Percentiles rank a stretch among this genome's conserved stretches.
These are phyloP conservation scores for Bolboschoenoplectus hybrid DNA, from an alignment of 202 grass and related monocot species.

Conservation along the genomic window DNA sequence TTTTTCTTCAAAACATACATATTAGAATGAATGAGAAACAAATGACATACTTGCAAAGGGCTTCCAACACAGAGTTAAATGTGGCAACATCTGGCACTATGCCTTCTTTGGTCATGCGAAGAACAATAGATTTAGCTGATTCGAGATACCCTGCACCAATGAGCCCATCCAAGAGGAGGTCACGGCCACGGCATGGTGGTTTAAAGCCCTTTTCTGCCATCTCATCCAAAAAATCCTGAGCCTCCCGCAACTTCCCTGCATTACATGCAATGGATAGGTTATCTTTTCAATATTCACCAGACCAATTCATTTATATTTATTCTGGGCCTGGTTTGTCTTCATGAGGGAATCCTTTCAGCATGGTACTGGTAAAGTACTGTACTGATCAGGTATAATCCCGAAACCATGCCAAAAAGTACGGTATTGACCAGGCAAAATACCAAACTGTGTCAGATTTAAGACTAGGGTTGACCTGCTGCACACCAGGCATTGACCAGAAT, in stretches of 20 bases:
- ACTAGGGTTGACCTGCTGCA: constrained; percentile 44
- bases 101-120: constrained; percentile 95
- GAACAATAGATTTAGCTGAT: constrained; percentile 80
- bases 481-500: constrained; percentile 92
- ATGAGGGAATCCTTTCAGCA: not conserved
- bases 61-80: constrained; percentile 88
- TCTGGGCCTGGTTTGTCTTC: not conserved
- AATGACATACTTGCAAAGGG: constrained; percentile 50
- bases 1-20: not conserved
- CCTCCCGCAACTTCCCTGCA: constrained; percentile 77
- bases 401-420: not conserved
- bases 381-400: not conserved
- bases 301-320: not conserved
- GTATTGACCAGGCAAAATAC: not conserved
- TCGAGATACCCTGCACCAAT: constrained; percentile 77
- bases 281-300: not conserved
- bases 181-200: constrained; percentile 75
- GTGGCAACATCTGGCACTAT: constrained; percentile 75
- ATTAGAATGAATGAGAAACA: not conserved
- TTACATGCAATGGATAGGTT: constrained; percentile 20
- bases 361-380: not conserved
- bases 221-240: constrained; percentile 91
- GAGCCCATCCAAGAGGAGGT: constrained; percentile 83
- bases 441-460: constrained; percentile 1
- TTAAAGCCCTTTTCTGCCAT: constrained; percentile 78